Evolutionary conservation across 2,329 filamentous ascomycete species (phyloP).

Genomic region (Passalora sequoiae): DNA sequence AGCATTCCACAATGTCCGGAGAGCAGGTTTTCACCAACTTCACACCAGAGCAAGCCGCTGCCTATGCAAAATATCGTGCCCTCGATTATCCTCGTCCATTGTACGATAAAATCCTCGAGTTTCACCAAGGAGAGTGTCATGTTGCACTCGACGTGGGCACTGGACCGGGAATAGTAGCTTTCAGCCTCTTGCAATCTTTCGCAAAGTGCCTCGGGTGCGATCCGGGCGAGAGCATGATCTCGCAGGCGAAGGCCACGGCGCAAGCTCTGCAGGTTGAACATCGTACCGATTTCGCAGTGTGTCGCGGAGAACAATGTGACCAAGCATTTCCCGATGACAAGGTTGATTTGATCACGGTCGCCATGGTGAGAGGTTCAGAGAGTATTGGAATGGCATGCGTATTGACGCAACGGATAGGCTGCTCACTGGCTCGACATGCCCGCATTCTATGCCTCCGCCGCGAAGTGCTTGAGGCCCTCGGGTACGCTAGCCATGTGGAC

Average conservation of each 20-base stretch:
- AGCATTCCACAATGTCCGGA: background rate
- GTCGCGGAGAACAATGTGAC: conserved; percentile 15
- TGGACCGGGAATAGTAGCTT: conserved; percentile 50
- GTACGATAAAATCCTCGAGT: conserved; percentile 45
- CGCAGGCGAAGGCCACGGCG: conserved; percentile 36
- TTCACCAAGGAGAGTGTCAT: conserved; percentile 44
- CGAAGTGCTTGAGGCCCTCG: conserved; percentile 46
- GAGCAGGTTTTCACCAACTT: conserved; percentile 47
- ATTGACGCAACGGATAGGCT: conserved; percentile 7
- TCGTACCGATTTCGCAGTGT: conserved; percentile 13
- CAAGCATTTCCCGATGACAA: conserved; percentile 8
- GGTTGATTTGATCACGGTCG: conserved; percentile 24
- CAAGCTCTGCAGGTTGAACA: conserved; percentile 3
- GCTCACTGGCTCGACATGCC: conserved; percentile 56
- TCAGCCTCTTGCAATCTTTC: conserved; percentile 46
- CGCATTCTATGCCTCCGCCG: conserved; percentile 47
- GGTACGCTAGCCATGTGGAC: conserved; percentile 53
- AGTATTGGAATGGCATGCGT: background rate
- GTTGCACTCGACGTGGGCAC: conserved; percentile 52
- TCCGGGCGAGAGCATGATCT: conserved; percentile 51
- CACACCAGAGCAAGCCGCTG: conserved; percentile 40
- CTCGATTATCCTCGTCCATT: conserved; percentile 43
- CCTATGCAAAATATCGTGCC: conserved; percentile 42
- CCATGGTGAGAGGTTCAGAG: conserved; percentile 8
- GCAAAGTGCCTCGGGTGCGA: conserved; percentile 47